Evolutionary conservation across 257 asterid species (phyloP).

Genomic region (Perilla frutescens): DNA sequence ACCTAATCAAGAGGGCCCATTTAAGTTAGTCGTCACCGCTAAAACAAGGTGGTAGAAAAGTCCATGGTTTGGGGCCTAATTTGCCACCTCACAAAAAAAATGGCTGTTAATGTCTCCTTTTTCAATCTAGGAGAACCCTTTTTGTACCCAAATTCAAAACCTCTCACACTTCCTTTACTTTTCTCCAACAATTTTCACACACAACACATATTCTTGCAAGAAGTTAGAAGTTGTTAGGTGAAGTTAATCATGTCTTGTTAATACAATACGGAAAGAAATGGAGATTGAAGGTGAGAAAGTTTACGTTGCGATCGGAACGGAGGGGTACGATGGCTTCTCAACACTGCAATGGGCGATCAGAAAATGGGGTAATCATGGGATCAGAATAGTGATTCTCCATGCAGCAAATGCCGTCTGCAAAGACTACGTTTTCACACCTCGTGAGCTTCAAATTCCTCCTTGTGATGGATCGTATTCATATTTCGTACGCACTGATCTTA

Average conservation of each 20-base stretch:
- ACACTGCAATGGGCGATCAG: constrained; percentile 63
- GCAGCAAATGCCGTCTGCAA: constrained; percentile 49
- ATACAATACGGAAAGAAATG: constrained; percentile 15
- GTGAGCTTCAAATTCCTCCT: constrained; percentile 38
- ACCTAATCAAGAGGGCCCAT: constrained; percentile 19
- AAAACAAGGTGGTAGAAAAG: constrained; percentile 33
- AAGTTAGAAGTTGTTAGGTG: too few species aligned
- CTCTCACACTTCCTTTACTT: neutral
- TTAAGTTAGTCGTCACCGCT: constrained; percentile 28
- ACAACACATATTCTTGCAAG: neutral
- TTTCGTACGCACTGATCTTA: neutral
- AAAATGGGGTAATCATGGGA: constrained; percentile 51
- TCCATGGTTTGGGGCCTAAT: constrained; percentile 27
- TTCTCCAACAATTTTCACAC: neutral
- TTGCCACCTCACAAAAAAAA: neutral
- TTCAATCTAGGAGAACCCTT: constrained; percentile 17
- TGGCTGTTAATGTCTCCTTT: constrained; percentile 24
- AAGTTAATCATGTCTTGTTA: too few species aligned
- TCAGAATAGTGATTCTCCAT: constrained; percentile 59
- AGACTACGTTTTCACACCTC: constrained; percentile 64
- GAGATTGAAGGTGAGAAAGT: constrained; percentile 50
- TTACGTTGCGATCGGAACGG: constrained; percentile 70
- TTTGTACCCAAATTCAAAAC: constrained; percentile 37
- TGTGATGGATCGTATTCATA: neutral
- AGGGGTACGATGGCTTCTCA: constrained; percentile 59